phyloP scores from a whole-genome alignment of 139 green algal species.

The Eudorina sp. region DNA sequence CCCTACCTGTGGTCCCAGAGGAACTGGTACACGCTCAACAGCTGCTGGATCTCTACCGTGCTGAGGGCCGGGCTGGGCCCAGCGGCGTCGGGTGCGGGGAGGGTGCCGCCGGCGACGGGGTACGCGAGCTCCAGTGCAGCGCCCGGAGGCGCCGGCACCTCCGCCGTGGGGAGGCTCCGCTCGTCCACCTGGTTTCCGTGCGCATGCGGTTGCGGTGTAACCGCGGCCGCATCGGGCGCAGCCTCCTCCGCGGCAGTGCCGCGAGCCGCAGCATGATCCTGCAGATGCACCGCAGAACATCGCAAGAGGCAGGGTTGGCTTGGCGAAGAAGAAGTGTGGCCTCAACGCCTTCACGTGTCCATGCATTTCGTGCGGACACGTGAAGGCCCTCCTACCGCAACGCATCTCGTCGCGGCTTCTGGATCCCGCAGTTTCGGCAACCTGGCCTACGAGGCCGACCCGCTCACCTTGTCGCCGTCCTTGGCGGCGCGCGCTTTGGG shows the following conservation, averaged over 20 bases:
- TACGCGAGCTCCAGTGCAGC: conserved; percentile 56
- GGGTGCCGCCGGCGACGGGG: conserved; percentile 18
- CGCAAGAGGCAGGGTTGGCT: too few species aligned
- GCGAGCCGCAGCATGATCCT: too few species aligned
- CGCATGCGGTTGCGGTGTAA: not conserved
- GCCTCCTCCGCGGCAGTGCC: not conserved
- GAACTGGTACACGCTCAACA: conserved; percentile 71
- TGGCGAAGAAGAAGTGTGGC: too few species aligned
- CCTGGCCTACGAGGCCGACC: too few species aligned
- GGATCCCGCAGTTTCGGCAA: too few species aligned
- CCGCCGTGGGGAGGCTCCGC: conserved; percentile 1
- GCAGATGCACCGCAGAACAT: too few species aligned
- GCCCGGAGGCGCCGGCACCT: not conserved
- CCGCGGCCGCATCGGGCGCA: not conserved
- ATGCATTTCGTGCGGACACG: too few species aligned
- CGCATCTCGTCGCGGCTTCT: too few species aligned
- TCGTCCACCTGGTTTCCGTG: conserved; percentile 4
- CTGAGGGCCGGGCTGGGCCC: not conserved
- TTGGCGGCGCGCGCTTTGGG: too few species aligned
- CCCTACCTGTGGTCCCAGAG: conserved; percentile 44
- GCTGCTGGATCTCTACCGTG: conserved; percentile 29
- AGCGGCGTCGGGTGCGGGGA: not conserved
- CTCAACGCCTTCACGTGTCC: too few species aligned
- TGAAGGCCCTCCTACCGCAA: too few species aligned
- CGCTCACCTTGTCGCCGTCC: too few species aligned